Percentiles rank a stretch among this genome's conserved stretches.
phyloP scores from a whole-genome alignment of 108 stramenopile species.

The Pseudonitzschia multiseries region DNA sequence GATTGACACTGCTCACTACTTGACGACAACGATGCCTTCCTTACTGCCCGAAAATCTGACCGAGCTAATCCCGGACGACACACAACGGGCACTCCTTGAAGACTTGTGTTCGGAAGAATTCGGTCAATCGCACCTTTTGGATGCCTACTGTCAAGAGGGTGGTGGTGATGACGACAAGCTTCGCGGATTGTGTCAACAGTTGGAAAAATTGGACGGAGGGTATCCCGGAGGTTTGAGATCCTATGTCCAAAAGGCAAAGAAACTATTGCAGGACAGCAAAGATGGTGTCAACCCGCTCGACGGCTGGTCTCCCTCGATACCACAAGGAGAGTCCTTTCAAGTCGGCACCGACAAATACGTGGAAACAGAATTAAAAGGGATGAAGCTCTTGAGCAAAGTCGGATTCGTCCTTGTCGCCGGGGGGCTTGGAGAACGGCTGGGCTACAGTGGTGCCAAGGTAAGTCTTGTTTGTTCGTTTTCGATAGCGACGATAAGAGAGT shows the following conservation, averaged over 20 bases:
- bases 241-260: slow-evolving; percentile 71
- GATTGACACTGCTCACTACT: too few relatives aligned
- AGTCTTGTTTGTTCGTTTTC: not conserved
- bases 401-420: slow-evolving; percentile 93
- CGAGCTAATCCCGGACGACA: slow-evolving; percentile 12
- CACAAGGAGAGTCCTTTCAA: slow-evolving; percentile 66
- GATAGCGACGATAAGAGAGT: not conserved
- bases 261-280: slow-evolving; percentile 56
- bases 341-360: slow-evolving; percentile 65
- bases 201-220: slow-evolving; percentile 59
- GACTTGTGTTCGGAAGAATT: slow-evolving; percentile 47
- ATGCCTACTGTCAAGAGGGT: slow-evolving; percentile 38
- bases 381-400: slow-evolving; percentile 57
- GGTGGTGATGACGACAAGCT: slow-evolving; percentile 25
- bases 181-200: slow-evolving; percentile 44
- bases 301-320: slow-evolving; percentile 91
- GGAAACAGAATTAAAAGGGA: slow-evolving; percentile 58
- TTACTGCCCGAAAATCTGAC: slow-evolving; percentile 7
- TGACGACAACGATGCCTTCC: not conserved
- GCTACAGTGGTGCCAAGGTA: slow-evolving; percentile 96
- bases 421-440: slow-evolving; percentile 97
- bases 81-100: slow-evolving; percentile 34
- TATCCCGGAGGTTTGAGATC: slow-evolving; percentile 61
- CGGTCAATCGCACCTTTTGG: slow-evolving; percentile 61
- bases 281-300: slow-evolving; percentile 93